phyloP scores from a whole-genome alignment of 31 red algal genomes.

The Odonthalia washingtoniensis region DNA sequence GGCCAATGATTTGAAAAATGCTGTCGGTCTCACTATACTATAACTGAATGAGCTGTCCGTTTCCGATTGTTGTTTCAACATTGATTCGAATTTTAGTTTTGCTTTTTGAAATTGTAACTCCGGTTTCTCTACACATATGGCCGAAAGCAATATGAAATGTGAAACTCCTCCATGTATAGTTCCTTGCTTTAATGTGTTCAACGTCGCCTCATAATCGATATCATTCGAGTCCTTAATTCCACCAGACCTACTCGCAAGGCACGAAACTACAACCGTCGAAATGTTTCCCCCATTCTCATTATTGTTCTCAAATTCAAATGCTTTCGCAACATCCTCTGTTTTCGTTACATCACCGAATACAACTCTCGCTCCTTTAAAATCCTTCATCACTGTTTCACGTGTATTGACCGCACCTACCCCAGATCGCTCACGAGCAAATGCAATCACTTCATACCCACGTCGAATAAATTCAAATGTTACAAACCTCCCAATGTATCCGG shows the following conservation, averaged over 20 bases:
- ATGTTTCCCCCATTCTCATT: neutral
- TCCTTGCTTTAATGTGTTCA: constrained; percentile 52
- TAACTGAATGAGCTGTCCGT: constrained; percentile 60
- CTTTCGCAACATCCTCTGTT: constrained; percentile 24
- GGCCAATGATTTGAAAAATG: constrained; percentile 86
- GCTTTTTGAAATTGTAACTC: constrained; percentile 79
- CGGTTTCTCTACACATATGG: constrained; percentile 85
- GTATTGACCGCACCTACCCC: constrained; percentile 48
- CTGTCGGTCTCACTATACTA: constrained; percentile 77
- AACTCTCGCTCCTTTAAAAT: constrained; percentile 52
- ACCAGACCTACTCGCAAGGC: constrained; percentile 72
- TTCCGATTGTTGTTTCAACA: constrained; percentile 44
- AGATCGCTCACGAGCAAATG: constrained; percentile 58
- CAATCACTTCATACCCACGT: constrained; percentile 70
- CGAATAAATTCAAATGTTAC: constrained; percentile 61
- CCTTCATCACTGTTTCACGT: neutral
- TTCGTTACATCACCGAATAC: constrained; percentile 60
- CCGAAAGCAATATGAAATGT: constrained; percentile 83
- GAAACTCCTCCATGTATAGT: constrained; percentile 25
- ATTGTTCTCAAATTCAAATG: constrained; percentile 20
- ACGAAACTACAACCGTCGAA: constrained; percentile 67
- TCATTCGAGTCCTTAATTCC: constrained; percentile 67
- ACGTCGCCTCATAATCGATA: constrained; percentile 75
- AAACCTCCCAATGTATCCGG: constrained; percentile 81
- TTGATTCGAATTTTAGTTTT: constrained; percentile 73